Conservation (phyloP, 805 yeast species). For the Zygoascus flipseniorum region DNA sequence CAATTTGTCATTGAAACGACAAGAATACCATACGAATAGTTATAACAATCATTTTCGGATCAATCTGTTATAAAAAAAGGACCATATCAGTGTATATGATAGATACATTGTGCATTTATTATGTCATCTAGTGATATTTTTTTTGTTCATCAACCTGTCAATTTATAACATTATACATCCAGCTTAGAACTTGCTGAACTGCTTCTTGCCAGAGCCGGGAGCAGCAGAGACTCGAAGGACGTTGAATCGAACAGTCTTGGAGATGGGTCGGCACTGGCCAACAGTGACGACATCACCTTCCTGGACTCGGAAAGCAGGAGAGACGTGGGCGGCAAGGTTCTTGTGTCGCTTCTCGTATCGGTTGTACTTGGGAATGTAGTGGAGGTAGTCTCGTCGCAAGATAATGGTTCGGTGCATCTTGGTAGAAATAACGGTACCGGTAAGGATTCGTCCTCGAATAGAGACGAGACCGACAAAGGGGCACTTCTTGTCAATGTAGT, state of each 20-base stretch:
- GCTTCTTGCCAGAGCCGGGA: conserved; percentile 77
- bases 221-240: conserved; percentile 92
- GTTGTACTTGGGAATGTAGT: conserved; percentile 99
- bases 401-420: conserved; percentile 99
- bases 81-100: neutral
- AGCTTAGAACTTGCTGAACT: conserved; percentile 90
- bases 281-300: conserved; percentile 99
- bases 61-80: neutral
- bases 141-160: neutral
- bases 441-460: conserved; percentile 98
- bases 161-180: neutral
- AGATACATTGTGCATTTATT: conserved; percentile 1
- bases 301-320: conserved; percentile 99
- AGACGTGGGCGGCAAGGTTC: conserved; percentile 99
- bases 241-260: conserved; percentile 99
- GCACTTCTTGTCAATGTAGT: conserved; percentile 99
- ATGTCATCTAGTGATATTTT: neutral
- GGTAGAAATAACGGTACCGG: conserved; percentile 99
- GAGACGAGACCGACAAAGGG: conserved; percentile 96
- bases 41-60: no score
- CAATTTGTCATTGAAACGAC: no score
- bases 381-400: conserved; percentile 99
- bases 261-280: conserved; percentile 99
- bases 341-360: conserved; percentile 99
- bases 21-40: no score